Base-by-base conservation (phyloP, 2,329 filamentous ascomycete species). In the Neopestalotiopsis sp. region DNA sequence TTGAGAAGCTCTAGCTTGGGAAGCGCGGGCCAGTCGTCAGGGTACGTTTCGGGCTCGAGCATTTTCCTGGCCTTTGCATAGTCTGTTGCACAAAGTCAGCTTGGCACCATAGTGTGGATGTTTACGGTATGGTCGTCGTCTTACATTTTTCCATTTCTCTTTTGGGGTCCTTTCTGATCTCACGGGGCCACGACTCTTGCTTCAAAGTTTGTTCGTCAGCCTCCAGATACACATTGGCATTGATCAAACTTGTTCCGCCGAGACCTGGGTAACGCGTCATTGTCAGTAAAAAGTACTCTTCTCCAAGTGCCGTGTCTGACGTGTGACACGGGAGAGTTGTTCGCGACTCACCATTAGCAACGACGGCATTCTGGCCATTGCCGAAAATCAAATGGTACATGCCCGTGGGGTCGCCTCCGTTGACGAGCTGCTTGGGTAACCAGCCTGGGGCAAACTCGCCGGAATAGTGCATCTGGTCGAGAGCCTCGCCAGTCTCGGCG, bases 221-320 rank as follows among this genome's bases (percentile, higher is more conserved):
- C 71, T 88, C 84, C 17, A 92, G 79, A 72, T 90, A 92, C 1
- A 92, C 87, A 73, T 92, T 92, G 10, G 90, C 89, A 71, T 92
- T 92, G 56, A 92, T 84, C 34, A 92, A 76, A 75, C 88, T 91
- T 1, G 89, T 90, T 10, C 90, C 90, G 12, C 90, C 90, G 38
- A 92, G 86, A 1, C 89, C 85, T 87, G 53, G n/a, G 30, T 62
- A n/a, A 7, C n/a, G 65, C 3, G 10, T 9, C 13, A 28, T 66
- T 9, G 32, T 71, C 45, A 69, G 67, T 40, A 42, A 28, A 24
- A 28, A 59, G 34, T 24, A 5, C 45, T 53, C 45, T 24, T 38
- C 45, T 53, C 2, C 45, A 53, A 53, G 45, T 53, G 45, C 45
- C 45, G 45, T 53, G 45, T 53, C 45, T 10, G 45, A 53, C 45